Evolutionary conservation across 768 basidiomycete species (phyloP).

Genomic region (Lactifluus volemus): DNA sequence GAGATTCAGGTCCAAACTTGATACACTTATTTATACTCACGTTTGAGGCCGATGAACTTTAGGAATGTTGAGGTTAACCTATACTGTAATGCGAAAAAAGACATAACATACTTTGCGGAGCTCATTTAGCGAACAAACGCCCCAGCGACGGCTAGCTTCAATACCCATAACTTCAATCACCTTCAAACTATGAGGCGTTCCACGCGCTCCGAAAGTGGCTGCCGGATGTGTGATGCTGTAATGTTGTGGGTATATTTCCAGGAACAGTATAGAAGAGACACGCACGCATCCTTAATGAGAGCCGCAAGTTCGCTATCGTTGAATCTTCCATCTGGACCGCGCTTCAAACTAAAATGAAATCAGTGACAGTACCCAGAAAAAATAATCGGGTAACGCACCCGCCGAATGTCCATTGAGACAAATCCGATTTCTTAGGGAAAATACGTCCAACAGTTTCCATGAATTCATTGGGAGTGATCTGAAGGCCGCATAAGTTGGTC

Average conservation of each 20-base stretch:
- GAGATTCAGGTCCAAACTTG: neutral
- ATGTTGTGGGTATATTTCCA: neutral
- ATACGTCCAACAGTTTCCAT: slow-evolving; percentile 34
- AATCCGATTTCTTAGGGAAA: slow-evolving; percentile 34
- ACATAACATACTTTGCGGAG: slow-evolving; percentile 48
- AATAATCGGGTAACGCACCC: slow-evolving; percentile 30
- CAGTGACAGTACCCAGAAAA: too few relatives aligned
- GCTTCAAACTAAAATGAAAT: slow-evolving; percentile 39
- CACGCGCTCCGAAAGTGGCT: slow-evolving; percentile 64
- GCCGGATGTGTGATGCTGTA: slow-evolving; percentile 63
- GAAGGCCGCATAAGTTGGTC: neutral
- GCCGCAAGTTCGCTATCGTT: slow-evolving; percentile 62
- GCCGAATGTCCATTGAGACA: slow-evolving; percentile 61
- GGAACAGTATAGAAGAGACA: slow-evolving; percentile 5
- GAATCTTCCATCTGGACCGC: slow-evolving; percentile 48
- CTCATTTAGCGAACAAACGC: slow-evolving; percentile 76
- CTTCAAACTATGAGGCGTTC: slow-evolving; percentile 62
- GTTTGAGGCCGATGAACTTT: slow-evolving; percentile 68
- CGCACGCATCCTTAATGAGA: slow-evolving; percentile 60
- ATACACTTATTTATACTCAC: slow-evolving; percentile 31
- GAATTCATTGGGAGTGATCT: slow-evolving; percentile 44
- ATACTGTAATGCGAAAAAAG: neutral
- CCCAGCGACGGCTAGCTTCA: slow-evolving; percentile 67
- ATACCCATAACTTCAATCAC: slow-evolving; percentile 83
- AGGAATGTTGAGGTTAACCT: neutral